phyloP scores from a whole-genome alignment of 2,329 filamentous ascomycete genomes.

The Periconia macrospinosa region DNA sequence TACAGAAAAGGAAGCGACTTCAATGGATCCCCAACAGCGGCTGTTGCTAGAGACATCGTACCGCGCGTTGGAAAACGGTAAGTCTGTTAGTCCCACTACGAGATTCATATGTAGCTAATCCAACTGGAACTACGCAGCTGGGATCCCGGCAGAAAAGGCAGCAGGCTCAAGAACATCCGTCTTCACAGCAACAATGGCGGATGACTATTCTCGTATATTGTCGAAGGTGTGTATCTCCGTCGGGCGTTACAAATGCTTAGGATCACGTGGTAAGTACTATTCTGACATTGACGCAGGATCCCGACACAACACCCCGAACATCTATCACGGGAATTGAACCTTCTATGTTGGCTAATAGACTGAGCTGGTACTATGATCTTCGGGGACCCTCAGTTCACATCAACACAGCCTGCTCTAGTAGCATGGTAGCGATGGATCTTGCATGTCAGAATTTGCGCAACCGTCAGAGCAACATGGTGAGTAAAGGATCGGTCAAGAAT shows the following conservation, averaged over 20 bases:
- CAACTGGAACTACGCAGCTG: conserved; percentile 2
- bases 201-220: too few species aligned
- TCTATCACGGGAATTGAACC: conserved; percentile 4
- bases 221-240: too few species aligned
- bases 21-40: conserved; percentile 31
- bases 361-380: conserved; percentile 30
- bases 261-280: too few species aligned
- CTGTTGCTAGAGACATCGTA: conserved; percentile 15
- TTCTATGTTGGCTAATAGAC: conserved; percentile 15
- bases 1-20: conserved; percentile 15
- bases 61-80: conserved; percentile 17
- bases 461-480: conserved; percentile 15
- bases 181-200: too few species aligned
- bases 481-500: background rate
- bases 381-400: conserved; percentile 25
- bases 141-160: conserved; percentile 8
- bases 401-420: conserved; percentile 32
- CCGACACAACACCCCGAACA: background rate
- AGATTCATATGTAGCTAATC: background rate
- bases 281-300: conserved; percentile 7
- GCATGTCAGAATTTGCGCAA: conserved; percentile 18
- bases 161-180: conserved; percentile 9
- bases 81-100: background rate
- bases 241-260: too few species aligned
- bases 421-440: conserved; percentile 23